Evolutionary conservation across 208 protist species (phyloP).

Genomic region (Jaenimonas drosophilae): DNA sequence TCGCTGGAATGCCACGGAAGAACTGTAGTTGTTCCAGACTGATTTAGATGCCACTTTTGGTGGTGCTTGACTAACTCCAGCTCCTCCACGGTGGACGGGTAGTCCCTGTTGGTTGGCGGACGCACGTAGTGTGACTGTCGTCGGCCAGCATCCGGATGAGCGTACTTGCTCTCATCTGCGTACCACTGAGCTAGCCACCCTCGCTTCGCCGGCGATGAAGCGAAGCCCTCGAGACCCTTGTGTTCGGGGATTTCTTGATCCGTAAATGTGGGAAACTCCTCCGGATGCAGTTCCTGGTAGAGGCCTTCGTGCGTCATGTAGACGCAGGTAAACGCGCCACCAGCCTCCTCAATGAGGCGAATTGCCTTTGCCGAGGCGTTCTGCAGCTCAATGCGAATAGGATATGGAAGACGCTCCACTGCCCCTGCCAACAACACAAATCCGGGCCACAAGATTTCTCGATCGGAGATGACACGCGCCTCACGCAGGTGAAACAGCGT

Average conservation of each 20-base stretch:
- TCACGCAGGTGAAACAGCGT: conserved; percentile 76
- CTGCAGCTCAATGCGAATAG: conserved; percentile 84
- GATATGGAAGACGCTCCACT: conserved; percentile 63
- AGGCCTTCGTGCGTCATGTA: conserved; percentile 90
- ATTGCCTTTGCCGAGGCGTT: conserved; percentile 74
- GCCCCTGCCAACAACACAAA: conserved; percentile 67
- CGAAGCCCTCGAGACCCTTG: conserved; percentile 66
- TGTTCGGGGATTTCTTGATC: conserved; percentile 78
- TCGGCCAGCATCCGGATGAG: conserved; percentile 69
- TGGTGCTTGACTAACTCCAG: conserved; percentile 88
- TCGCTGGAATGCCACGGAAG: conserved; percentile 77
- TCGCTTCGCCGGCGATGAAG: conserved; percentile 57
- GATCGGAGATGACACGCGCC: conserved; percentile 54
- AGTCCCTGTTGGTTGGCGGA: conserved; percentile 70
- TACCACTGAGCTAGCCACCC: conserved; percentile 86
- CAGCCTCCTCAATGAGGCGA: conserved; percentile 79
- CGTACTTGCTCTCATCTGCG: conserved; percentile 81
- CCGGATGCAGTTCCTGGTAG: conserved; percentile 80
- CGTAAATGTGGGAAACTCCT: conserved; percentile 75
- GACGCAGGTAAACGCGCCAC: conserved; percentile 74
- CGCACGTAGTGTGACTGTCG: conserved; percentile 72
- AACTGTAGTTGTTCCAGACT: conserved; percentile 78
- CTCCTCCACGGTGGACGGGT: conserved; percentile 80
- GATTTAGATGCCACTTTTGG: conserved; percentile 89
- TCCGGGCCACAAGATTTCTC: conserved; percentile 81